phyloP scores from a whole-genome alignment of 2,329 filamentous ascomycete genomes.

The Alternaria solani region DNA sequence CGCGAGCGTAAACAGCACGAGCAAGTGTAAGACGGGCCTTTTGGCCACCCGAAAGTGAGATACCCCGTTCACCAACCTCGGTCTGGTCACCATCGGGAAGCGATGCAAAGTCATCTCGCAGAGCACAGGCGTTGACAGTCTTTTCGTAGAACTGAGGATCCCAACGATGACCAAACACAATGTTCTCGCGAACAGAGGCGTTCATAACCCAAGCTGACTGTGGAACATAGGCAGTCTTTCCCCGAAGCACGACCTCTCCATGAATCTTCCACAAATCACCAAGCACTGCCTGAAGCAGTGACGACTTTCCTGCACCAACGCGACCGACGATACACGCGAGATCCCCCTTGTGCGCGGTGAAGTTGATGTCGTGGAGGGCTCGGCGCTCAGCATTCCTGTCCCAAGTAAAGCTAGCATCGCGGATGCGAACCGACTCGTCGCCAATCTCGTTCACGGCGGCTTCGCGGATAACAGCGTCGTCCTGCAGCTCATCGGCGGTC shows the following conservation, averaged over 20 bases:
- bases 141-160: slow-evolving; percentile 94
- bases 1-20: slow-evolving; percentile 91
- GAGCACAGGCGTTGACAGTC: slow-evolving; percentile 88
- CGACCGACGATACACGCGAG: slow-evolving; percentile 91
- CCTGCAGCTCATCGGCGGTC: slow-evolving; percentile 86
- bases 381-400: slow-evolving; percentile 76
- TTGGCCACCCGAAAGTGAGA: slow-evolving; percentile 93
- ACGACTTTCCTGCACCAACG: slow-evolving; percentile 96
- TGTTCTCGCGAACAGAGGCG: slow-evolving; percentile 95
- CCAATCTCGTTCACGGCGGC: slow-evolving; percentile 76
- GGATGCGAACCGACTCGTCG: slow-evolving; percentile 85
- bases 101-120: slow-evolving; percentile 88
- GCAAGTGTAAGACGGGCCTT: slow-evolving; percentile 93
- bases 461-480: slow-evolving; percentile 77
- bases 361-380: slow-evolving; percentile 83
- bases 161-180: slow-evolving; percentile 93
- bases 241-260: slow-evolving; percentile 83
- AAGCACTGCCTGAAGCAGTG: slow-evolving; percentile 84
- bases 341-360: slow-evolving; percentile 89
- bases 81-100: slow-evolving; percentile 96
- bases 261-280: slow-evolving; percentile 91
- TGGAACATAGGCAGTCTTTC: slow-evolving; percentile 86
- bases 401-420: slow-evolving; percentile 92
- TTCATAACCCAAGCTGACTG: slow-evolving; percentile 98
- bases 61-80: slow-evolving; percentile 94